A percentile compares a stretch with the other conserved stretches of the same genome.
phyloP scores from a whole-genome alignment of 2,329 filamentous ascomycete genomes.

The Paecilomyces sp. region DNA sequence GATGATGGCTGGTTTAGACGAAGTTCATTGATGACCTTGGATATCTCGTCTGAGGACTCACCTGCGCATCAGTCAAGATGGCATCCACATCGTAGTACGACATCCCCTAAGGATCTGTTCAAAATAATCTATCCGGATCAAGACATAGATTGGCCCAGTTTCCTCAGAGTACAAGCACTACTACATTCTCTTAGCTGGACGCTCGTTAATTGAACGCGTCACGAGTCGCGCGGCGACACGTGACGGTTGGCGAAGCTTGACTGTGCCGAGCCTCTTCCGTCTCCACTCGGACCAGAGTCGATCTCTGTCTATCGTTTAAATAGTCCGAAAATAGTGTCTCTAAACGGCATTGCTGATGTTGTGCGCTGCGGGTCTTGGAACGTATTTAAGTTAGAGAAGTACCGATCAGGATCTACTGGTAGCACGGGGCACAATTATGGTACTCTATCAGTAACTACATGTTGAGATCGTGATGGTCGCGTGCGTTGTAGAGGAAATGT shows the following conservation, averaged over 20 bases:
- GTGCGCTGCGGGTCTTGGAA: neutral
- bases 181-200: neutral
- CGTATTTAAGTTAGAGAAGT: neutral
- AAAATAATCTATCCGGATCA: neutral
- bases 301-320: neutral
- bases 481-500: neutral
- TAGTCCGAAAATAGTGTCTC: neutral
- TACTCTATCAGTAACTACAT: too few relatives aligned
- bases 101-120: slow-evolving; percentile 17
- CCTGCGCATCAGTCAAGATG: slow-evolving; percentile 40
- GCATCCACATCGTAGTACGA: slow-evolving; percentile 43
- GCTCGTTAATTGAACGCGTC: neutral
- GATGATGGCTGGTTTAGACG: slow-evolving; percentile 6
- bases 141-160: neutral
- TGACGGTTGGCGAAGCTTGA: neutral
- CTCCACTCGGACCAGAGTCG: neutral
- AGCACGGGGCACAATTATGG: too few relatives aligned
- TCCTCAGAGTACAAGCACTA: neutral
- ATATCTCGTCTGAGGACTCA: slow-evolving; percentile 9
- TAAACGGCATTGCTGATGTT: neutral
- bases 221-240: neutral
- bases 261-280: neutral
- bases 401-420: neutral
- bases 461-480: neutral
- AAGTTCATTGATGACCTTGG: neutral